phyloP scores from a whole-genome alignment of 192 early-diverging fungal species.

The Coemansia sp. region DNA sequence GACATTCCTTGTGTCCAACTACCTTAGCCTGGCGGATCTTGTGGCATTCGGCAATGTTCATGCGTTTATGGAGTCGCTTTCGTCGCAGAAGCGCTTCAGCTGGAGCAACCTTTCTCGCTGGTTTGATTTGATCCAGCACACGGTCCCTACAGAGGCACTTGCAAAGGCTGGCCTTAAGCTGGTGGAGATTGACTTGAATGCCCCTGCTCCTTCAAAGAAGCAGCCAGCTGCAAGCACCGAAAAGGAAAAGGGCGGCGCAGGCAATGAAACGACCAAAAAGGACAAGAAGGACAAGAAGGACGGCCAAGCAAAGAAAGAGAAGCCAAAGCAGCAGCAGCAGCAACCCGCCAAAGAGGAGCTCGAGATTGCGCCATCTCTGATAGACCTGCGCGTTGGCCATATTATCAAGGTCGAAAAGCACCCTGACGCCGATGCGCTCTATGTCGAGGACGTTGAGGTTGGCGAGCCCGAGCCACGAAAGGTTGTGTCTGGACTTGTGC shows the following conservation, averaged over 20 bases:
- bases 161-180: slow-evolving; percentile 50
- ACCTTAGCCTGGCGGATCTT: slow-evolving; percentile 65
- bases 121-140: slow-evolving; percentile 79
- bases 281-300: slow-evolving; percentile 58
- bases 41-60: slow-evolving; percentile 67
- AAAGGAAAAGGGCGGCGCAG: slow-evolving; percentile 25
- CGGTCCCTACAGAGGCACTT: slow-evolving; percentile 47
- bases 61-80: slow-evolving; percentile 56
- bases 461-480: slow-evolving; percentile 83
- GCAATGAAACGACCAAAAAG: slow-evolving; percentile 31
- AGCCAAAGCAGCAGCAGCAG: slow-evolving; percentile 61
- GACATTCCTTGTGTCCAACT: slow-evolving; percentile 69
- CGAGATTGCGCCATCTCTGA: slow-evolving; percentile 68
- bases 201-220: slow-evolving; percentile 53
- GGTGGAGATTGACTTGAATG: slow-evolving; percentile 59
- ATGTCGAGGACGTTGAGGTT: slow-evolving; percentile 92
- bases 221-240: slow-evolving; percentile 33
- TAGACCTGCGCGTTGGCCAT: slow-evolving; percentile 92
- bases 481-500: slow-evolving; percentile 91
- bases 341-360: slow-evolving; percentile 40
- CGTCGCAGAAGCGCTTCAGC: slow-evolving; percentile 59
- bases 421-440: slow-evolving; percentile 94
- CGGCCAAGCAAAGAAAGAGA: slow-evolving; percentile 38
- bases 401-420: slow-evolving; percentile 83
- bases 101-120: slow-evolving; percentile 67